phyloP scores from a whole-genome alignment of 805 yeast species.

The Diddensiella santjacobensis region DNA sequence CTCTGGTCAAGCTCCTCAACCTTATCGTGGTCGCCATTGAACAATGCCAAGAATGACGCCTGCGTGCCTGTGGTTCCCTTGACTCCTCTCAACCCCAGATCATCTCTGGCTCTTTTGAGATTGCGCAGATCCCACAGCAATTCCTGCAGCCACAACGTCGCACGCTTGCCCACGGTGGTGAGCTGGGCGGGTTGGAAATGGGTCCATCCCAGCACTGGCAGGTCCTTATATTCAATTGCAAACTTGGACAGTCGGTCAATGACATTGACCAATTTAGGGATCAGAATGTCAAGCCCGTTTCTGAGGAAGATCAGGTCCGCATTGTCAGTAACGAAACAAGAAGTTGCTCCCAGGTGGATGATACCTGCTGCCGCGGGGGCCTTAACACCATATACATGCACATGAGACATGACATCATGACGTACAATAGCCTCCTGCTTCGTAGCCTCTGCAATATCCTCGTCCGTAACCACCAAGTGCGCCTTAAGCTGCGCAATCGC shows the following conservation, averaged over 20 bases:
- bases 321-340: conserved; percentile 96
- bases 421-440: conserved; percentile 96
- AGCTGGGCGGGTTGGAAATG: conserved; percentile 99
- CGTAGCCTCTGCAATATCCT: conserved; percentile 83
- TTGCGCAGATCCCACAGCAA: conserved; percentile 96
- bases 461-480: conserved; percentile 82
- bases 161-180: conserved; percentile 97
- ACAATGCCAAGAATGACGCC: conserved; percentile 89
- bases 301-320: conserved; percentile 96
- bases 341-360: conserved; percentile 96
- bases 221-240: conserved; percentile 87
- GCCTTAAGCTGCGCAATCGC: conserved; percentile 82
- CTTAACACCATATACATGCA: conserved; percentile 86
- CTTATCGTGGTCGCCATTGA: conserved; percentile 95
- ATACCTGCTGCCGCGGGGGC: conserved; percentile 97
- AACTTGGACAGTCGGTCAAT: conserved; percentile 84
- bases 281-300: conserved; percentile 89
- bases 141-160: conserved; percentile 97
- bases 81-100: conserved; percentile 94
- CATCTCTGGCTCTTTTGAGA: conserved; percentile 92
- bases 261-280: conserved; percentile 94
- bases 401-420: conserved; percentile 99
- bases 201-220: conserved; percentile 98
- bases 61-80: conserved; percentile 99
- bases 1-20: conserved; percentile 90